phyloP scores from a whole-genome alignment of 1,139 yeast genomes.

The Scheffersomyces segobiensis region DNA sequence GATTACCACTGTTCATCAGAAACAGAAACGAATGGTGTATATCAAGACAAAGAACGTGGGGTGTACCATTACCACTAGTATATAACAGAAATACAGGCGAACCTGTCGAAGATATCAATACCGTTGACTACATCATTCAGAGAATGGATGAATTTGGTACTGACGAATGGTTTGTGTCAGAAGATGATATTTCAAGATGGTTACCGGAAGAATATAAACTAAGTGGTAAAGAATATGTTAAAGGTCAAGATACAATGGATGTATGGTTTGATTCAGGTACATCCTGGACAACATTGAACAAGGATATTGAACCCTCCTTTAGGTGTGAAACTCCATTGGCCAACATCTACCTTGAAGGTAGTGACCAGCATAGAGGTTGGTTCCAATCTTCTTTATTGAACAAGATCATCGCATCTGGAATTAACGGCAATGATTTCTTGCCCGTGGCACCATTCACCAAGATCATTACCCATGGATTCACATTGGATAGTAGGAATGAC shows the following conservation, averaged over 20 bases:
- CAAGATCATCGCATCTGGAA: conserved; percentile 57
- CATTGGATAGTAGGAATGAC: conserved; percentile 77
- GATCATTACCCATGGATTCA: conserved; percentile 91
- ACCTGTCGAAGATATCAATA: conserved; percentile 53
- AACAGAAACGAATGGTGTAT: conserved; percentile 96
- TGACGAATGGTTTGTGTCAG: conserved; percentile 74
- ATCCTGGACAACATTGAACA: conserved; percentile 73
- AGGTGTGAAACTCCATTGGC: conserved; percentile 44
- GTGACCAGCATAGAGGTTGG: conserved; percentile 99
- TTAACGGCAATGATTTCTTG: conserved; percentile 25
- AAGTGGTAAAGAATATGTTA: conserved; percentile 45
- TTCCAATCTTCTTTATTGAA: conserved; percentile 91
- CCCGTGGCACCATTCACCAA: conserved; percentile 69
- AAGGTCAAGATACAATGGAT: conserved; percentile 93
- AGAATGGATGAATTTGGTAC: conserved; percentile 62
- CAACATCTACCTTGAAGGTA: conserved; percentile 87
- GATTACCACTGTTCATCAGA: conserved; percentile 70
- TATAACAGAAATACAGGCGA: conserved; percentile 60
- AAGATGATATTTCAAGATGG: conserved; percentile 64
- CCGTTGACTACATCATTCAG: conserved; percentile 55
- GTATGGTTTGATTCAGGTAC: conserved; percentile 99
- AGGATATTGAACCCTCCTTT: conserved; percentile 31
- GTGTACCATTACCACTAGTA: conserved; percentile 93
- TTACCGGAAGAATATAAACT: conserved; percentile 49
- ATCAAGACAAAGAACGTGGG: conserved; percentile 97